phyloP scores from a whole-genome alignment of 768 basidiomycete genomes.

The Kwoniella europaea region DNA sequence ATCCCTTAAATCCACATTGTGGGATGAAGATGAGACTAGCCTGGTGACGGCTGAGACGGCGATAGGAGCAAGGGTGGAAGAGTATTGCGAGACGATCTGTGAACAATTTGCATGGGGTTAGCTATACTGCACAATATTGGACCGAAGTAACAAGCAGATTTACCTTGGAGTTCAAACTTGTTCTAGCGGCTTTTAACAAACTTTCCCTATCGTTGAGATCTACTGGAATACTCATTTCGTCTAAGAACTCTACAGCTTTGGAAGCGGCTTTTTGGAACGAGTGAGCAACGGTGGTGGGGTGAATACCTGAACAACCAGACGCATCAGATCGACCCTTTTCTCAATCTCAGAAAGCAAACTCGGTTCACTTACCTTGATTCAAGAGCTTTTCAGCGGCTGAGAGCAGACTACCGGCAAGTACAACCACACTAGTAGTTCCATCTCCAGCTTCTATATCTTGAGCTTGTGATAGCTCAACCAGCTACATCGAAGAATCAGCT shows the following conservation, averaged over 20 bases:
- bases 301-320: constrained; percentile 64
- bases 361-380: constrained; percentile 67
- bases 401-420: constrained; percentile 88
- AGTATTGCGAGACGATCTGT: constrained; percentile 98
- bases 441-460: constrained; percentile 99
- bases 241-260: constrained; percentile 91
- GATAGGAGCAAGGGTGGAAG: constrained; percentile 95
- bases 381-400: constrained; percentile 97
- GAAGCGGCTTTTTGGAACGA: constrained; percentile 88
- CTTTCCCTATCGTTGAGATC: constrained; percentile 84
- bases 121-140: not conserved
- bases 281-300: constrained; percentile 96
- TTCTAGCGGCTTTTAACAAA: constrained; percentile 89
- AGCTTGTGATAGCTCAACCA: constrained; percentile 95
- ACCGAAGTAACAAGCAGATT: constrained; percentile 19
- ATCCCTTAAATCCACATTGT: constrained; percentile 95
- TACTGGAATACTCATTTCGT: constrained; percentile 88
- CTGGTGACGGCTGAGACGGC: constrained; percentile 96
- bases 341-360: constrained; percentile 23
- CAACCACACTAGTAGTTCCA: constrained; percentile 96
- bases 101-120: not conserved
- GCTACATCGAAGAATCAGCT: constrained; percentile 62
- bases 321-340: not conserved
- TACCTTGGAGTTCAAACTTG: constrained; percentile 94
- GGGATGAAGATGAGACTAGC: constrained; percentile 82